These are phyloP conservation scores for Suillus fuscotomentosus DNA, from an alignment of 768 basidiomycete species.

Conservation along the genomic window DNA sequence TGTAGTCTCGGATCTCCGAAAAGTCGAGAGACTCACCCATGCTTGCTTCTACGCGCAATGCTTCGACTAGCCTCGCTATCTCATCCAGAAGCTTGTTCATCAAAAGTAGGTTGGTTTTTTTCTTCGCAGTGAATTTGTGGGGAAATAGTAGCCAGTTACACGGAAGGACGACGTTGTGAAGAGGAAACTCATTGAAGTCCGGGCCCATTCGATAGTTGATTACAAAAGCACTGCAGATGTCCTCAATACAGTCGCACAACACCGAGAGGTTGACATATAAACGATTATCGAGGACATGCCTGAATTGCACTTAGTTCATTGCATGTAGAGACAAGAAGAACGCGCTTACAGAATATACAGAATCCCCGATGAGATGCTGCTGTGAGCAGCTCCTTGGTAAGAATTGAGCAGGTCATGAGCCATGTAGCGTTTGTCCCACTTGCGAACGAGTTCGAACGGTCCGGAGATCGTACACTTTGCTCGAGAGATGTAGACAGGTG, in stretches of 20 bases:
- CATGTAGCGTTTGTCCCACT: conserved; percentile 20
- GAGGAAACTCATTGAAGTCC: conserved; percentile 1
- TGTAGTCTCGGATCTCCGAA: background rate
- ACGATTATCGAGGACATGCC: conserved; percentile 39
- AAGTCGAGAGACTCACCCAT: conserved; percentile 21
- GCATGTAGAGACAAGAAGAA: background rate
- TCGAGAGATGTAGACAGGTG: conserved; percentile 34
- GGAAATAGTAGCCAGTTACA: conserved; percentile 46
- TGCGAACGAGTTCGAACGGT: conserved; percentile 5
- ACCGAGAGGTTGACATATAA: conserved; percentile 45
- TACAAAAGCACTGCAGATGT: conserved; percentile 41
- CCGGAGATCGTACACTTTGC: conserved; percentile 23
- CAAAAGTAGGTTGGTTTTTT: conserved; percentile 8
- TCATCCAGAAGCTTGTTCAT: conserved; percentile 12
- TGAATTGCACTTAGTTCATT: conserved; percentile 17
- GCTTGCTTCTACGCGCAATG: conserved; percentile 26
- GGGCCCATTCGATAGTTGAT: conserved; percentile 30
- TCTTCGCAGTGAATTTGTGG: conserved; percentile 14
- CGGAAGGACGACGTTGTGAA: conserved; percentile 53
- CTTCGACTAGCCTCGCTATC: conserved; percentile 26
- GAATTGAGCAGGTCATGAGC: conserved; percentile 31
- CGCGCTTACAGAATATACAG: conserved; percentile 5
- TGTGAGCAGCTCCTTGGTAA: conserved; percentile 26
- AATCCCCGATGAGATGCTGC: conserved; percentile 35
- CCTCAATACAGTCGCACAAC: conserved; percentile 53